Conservation (phyloP, 1,139 yeast genomes). For the Pichia sp. region DNA sequence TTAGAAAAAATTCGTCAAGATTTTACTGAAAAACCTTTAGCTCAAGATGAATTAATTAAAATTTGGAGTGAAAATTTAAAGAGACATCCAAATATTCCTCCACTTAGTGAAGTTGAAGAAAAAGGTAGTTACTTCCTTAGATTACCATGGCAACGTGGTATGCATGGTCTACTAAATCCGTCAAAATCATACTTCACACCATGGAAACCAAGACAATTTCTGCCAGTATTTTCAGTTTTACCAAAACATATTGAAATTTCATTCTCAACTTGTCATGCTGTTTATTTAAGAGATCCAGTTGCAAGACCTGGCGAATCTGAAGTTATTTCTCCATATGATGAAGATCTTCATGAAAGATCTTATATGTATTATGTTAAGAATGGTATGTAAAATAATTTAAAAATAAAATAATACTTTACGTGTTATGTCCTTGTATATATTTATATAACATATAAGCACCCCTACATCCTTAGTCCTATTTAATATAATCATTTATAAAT, state of each 20-base stretch:
- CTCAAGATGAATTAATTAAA: constrained; percentile 23
- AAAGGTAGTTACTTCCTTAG: constrained; percentile 50
- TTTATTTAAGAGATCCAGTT: constrained; percentile 91
- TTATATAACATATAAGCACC: background rate
- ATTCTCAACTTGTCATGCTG: constrained; percentile 88
- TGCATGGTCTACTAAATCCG: constrained; percentile 75
- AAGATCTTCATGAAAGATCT: constrained; percentile 85
- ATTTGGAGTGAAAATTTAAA: constrained; percentile 51
- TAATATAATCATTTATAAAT: background rate
- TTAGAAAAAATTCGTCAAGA: constrained; percentile 44
- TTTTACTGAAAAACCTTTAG: constrained; percentile 23
- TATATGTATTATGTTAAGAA: constrained; percentile 89
- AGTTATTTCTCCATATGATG: constrained; percentile 84
- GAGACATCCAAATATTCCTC: constrained; percentile 38
- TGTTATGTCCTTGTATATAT: background rate
- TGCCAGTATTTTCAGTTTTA: constrained; percentile 85
- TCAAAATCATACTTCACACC: constrained; percentile 87
- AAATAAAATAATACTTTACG: background rate
- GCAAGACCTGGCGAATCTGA: constrained; percentile 97
- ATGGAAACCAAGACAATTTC: constrained; percentile 90
- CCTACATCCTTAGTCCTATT: background rate
- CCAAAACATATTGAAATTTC: constrained; percentile 91
- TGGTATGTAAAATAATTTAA: constrained; percentile 41
- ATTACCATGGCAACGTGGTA: constrained; percentile 70
- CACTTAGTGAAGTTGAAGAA: constrained; percentile 44